Evolutionary conservation across 2,329 filamentous ascomycete genomes (phyloP), one percentile per base, ranked within the genome.

Genomic region (Gremmenia infestans): DNA sequence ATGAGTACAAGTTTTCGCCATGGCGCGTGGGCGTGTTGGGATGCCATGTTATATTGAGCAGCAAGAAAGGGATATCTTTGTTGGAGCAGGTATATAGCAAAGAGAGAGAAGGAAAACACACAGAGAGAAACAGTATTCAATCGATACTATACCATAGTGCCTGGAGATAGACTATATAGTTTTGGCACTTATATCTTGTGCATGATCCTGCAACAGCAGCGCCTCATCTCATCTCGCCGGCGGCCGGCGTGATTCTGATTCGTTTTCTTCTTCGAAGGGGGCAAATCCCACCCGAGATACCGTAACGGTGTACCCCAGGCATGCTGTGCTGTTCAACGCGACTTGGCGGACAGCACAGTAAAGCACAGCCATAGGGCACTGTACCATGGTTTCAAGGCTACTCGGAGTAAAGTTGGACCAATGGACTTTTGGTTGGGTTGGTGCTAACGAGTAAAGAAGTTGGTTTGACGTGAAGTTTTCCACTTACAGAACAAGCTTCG

Each of bases 21-120:
- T 53, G 63, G 63, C 19, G 62, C 57, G 40, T 65, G 62, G 12
- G 51, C 52, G 46, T 64, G 58, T 65, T 65, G 17, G 68, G 19
- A 45, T 1, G 7, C 14, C 37, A 40, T 40, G 17, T 6, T 40
- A 2, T 17, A 40, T 15, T 15, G n/a, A 40, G 14, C 14, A 40
- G 14, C 37, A 40, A n/a, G 12, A 40, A 17, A 6, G n/a, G 37
- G 37, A 15, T 15, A 6, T 11, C 36, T 37, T n/a, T 25, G 23
- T 25, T 25, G 23, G 4, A 25, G 23, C 25, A 7, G 25, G 7
- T 28, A 28, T 28, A 8, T 28, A 7, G 25, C 25, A 7, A 7
- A 9, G 7, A 28, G 6, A 28, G 25, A 8, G 25, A 28, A 19
- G 19, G 2, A 39, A 39, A 39, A 39, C n/a, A 39, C 2, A 37